A percentile compares a stretch with the other conserved stretches of the same genome.
Evolutionary conservation across 495 filamentous ascomycete genomes (phyloP).

Genomic region (Thermochaetoides thermophila): DNA sequence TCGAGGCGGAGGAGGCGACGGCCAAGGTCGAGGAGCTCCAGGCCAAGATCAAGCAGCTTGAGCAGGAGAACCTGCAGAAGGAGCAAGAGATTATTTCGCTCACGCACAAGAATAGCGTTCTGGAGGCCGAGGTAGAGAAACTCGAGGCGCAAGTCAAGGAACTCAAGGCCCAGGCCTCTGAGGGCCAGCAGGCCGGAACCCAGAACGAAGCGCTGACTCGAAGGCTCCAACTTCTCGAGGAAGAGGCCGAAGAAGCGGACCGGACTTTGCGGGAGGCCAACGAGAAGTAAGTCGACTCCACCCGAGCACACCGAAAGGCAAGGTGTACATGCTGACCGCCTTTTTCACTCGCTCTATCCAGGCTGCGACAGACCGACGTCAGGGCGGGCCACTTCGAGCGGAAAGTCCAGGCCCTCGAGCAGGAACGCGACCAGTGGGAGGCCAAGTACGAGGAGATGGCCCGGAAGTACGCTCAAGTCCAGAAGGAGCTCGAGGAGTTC

Average conservation of each 20-base stretch:
- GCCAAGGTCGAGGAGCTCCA: conserved; percentile 75
- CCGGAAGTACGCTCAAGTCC: conserved; percentile 67
- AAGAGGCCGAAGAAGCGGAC: conserved; percentile 92
- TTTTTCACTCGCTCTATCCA: conserved; percentile 21
- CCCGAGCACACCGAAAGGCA: too few species aligned
- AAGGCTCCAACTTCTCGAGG: conserved; percentile 87
- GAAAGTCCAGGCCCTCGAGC: conserved; percentile 93
- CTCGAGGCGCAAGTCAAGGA: conserved; percentile 62
- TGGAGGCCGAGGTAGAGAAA: conserved; percentile 87
- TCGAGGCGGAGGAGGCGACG: conserved; percentile 74
- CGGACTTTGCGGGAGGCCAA: conserved; percentile 89
- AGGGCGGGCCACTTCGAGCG: conserved; percentile 99
- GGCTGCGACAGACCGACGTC: conserved; percentile 95
- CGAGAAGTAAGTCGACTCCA: conserved; percentile 91
- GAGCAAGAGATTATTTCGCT: conserved; percentile 97
- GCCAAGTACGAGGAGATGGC: conserved; percentile 90
- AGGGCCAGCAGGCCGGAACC: conserved; percentile 56
- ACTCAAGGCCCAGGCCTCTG: conserved; percentile 60
- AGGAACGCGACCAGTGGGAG: conserved; percentile 82
- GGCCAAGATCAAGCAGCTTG: conserved; percentile 69
- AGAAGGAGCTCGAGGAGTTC: conserved; percentile 88
- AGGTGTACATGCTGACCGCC: neutral
- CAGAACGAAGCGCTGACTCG: conserved; percentile 83
- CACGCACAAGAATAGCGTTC: conserved; percentile 73
- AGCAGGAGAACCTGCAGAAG: conserved; percentile 90